Percentiles rank a stretch among this genome's conserved stretches.
Conservation (phyloP, 2,329 filamentous ascomycete genomes). For the Aspergillus amoenus region DNA sequence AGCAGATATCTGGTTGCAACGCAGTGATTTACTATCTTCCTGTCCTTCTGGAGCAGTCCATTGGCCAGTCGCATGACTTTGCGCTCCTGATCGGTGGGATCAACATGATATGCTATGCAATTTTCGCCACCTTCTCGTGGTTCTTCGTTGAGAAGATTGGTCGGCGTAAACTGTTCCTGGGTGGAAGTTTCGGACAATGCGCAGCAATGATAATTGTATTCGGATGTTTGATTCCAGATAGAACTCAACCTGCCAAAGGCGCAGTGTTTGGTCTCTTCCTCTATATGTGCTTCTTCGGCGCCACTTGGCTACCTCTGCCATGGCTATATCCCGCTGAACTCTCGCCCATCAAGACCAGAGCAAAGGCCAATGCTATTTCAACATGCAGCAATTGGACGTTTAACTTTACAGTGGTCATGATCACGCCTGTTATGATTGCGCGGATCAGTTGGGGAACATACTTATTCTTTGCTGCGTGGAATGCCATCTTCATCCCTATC, state of each 20-base stretch:
- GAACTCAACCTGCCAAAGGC: slow-evolving; percentile 30
- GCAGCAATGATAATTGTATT: slow-evolving; percentile 42
- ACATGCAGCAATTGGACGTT: slow-evolving; percentile 58
- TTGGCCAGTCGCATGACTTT: slow-evolving; percentile 43
- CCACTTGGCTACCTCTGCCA: slow-evolving; percentile 63
- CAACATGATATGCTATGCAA: slow-evolving; percentile 48
- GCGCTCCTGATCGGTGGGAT: slow-evolving; percentile 55
- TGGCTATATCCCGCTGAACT: slow-evolving; percentile 56
- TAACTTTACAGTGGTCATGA: slow-evolving; percentile 57
- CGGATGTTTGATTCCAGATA: slow-evolving; percentile 36
- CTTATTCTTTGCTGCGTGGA: slow-evolving; percentile 45
- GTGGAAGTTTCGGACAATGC: slow-evolving; percentile 40
- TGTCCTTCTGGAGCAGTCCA: slow-evolving; percentile 48
- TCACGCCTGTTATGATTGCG: slow-evolving; percentile 44
- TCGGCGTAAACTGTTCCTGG: slow-evolving; percentile 44
- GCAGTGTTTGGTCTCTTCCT: slow-evolving; percentile 63
- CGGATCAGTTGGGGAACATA: slow-evolving; percentile 45
- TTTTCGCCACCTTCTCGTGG: slow-evolving; percentile 47
- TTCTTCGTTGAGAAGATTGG: slow-evolving; percentile 52
- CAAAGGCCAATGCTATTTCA: slow-evolving; percentile 56
- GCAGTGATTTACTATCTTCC: slow-evolving; percentile 51
- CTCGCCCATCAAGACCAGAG: slow-evolving; percentile 56
- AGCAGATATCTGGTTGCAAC: slow-evolving; percentile 53
- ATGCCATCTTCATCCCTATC: slow-evolving; percentile 49
- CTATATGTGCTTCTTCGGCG: slow-evolving; percentile 68